A percentile compares a stretch with the other conserved stretches of the same genome.
phyloP scores from a whole-genome alignment of 345 rosid genomes.

The Turritis glabra region DNA sequence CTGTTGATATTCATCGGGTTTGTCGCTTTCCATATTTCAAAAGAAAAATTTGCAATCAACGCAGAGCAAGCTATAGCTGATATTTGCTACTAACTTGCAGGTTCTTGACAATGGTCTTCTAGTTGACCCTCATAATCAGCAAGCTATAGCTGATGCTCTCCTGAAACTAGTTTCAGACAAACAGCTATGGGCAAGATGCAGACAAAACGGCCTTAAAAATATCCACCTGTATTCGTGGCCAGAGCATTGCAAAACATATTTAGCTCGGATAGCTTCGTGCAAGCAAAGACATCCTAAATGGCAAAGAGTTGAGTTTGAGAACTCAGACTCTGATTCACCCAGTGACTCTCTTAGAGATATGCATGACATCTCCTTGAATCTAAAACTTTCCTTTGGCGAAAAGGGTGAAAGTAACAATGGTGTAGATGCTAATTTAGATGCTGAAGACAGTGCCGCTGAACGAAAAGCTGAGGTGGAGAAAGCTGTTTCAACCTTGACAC shows the following conservation, averaged over 20 bases:
- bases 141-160: constrained; percentile 70
- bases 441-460: constrained; percentile 49
- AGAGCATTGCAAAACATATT: constrained; percentile 67
- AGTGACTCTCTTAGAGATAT: constrained; percentile 67
- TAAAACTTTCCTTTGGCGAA: constrained; percentile 67
- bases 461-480: constrained; percentile 49
- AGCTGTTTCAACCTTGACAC: constrained; percentile 40
- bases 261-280: constrained; percentile 66
- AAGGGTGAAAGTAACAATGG: constrained; percentile 44
- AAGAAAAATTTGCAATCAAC: background rate
- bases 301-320: constrained; percentile 54
- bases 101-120: constrained; percentile 82
- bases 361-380: constrained; percentile 67
- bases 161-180: constrained; percentile 70
- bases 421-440: constrained; percentile 39
- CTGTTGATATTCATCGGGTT: constrained; percentile 81
- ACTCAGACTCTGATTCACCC: constrained; percentile 58
- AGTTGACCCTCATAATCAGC: constrained; percentile 75
- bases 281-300: constrained; percentile 73
- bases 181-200: constrained; percentile 79
- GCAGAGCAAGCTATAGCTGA: background rate
- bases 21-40: background rate
- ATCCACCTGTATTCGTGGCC: constrained; percentile 76
- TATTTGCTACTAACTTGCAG: constrained; percentile 37
- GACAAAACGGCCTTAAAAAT: constrained; percentile 68